phyloP scores from a whole-genome alignment of 345 rosid species.

The Rhodamnia argentea region DNA sequence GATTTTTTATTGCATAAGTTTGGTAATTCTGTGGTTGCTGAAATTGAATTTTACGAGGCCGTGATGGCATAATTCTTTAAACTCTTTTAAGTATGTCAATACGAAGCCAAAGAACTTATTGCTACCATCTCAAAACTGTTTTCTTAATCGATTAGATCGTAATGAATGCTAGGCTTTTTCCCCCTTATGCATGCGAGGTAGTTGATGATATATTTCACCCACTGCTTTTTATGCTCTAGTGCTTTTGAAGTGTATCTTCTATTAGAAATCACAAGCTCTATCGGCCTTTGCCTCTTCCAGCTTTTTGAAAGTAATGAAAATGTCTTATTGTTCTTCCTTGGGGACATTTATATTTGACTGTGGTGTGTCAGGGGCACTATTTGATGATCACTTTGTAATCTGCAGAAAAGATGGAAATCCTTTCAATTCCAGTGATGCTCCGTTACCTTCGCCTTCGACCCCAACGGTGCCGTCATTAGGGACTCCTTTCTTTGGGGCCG shows the following conservation, averaged over 20 bases:
- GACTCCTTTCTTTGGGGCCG: conserved; percentile 6
- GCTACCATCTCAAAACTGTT: not conserved
- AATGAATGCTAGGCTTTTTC: not conserved
- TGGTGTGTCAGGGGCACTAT: not conserved
- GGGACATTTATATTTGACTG: not conserved
- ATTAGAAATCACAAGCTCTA: not conserved
- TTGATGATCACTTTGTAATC: not conserved
- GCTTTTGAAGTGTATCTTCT: not conserved
- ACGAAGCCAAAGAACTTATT: not conserved
- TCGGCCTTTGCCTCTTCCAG: not conserved
- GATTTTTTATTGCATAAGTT: not conserved
- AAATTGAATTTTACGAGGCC: not conserved
- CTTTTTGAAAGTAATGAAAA: not conserved
- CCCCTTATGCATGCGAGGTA: not conserved
- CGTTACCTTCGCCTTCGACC: conserved; percentile 50
- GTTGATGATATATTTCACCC: not conserved
- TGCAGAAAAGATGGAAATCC: conserved; percentile 82
- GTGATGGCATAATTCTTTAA: not conserved
- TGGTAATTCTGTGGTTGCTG: not conserved
- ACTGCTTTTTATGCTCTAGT: not conserved
- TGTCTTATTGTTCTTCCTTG: not conserved
- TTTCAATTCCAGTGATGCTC: conserved; percentile 48
- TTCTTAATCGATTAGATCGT: not conserved
- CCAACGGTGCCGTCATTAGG: conserved; percentile 31
- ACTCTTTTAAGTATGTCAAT: not conserved